Evolutionary conservation across 179 eudicot genomes (phyloP), one percentile per base, ranked within the genome.

Genomic region (Sideroxylon spinosum): DNA sequence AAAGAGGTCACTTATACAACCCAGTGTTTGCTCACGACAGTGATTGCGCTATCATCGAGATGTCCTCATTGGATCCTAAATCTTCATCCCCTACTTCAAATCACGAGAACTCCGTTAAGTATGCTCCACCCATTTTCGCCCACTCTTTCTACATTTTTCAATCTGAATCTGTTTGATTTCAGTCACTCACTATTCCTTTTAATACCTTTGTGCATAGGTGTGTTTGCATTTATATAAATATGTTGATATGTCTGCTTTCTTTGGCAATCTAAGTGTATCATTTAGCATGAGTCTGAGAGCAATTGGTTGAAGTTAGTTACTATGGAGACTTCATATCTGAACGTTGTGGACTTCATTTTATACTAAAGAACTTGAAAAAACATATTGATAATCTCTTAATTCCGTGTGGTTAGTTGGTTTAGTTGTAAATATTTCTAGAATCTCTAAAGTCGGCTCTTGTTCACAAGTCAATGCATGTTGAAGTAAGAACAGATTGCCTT

Each of bases 21-120:
- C 91, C 97, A 4, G 93, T 92, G 32, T 90, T 90, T 65, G 90
- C 93, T 2, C 86, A 86, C 68, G 97, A 92, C 65, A 76, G 71
- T 29, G 97, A 92, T 77, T 86, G 90, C 46, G 91, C 89, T 22
- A 92, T 90, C 66, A 78, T 92, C 50, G 90, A 90, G 86, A 92
- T 92, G 94, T 89, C 97, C 4, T 87, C 94, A 19, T 68, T 92
- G 52, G 92, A 90, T 84, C 86, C 84, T 67, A 78, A 82, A 59
- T 83, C 83, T 9, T 80, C 91, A 7, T 81, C 89, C 52, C 60
- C 86, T 78, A 72, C 81, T 16, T 69, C 79, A 73, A 67, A 67
- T 76, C 79, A 20, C 5, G 68, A 59, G 16, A 11, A 7, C 46
- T 50, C 56, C 22, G 60, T 60, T 22, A 75, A 75, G 73, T 70